These are phyloP conservation scores for Xylaria sp. DNA, from an alignment of 2,329 filamentous ascomycete species.

Conservation along the genomic window DNA sequence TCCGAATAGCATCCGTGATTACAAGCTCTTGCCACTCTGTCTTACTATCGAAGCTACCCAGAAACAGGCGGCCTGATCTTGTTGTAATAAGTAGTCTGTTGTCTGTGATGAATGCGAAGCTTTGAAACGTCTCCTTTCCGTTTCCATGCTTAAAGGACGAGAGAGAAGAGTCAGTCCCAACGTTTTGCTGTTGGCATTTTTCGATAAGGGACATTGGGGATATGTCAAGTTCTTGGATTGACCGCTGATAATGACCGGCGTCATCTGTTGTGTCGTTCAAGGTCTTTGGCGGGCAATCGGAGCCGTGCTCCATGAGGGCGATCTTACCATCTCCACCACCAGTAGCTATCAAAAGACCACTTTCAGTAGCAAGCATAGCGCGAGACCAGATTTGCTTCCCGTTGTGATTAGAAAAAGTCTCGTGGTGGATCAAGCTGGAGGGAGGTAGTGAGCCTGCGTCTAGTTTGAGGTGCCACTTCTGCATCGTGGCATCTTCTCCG, in stretches of 20 bases:
- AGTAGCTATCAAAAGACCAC: conserved; percentile 66
- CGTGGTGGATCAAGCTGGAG: conserved; percentile 60
- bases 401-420: conserved; percentile 72
- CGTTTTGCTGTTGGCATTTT: conserved; percentile 26
- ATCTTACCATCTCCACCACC: conserved; percentile 87
- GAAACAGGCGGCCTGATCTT: conserved; percentile 68
- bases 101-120: conserved; percentile 70
- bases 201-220: conserved; percentile 40
- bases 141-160: conserved; percentile 48
- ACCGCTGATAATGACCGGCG: not conserved
- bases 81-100: conserved; percentile 66
- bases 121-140: conserved; percentile 61
- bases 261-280: not conserved
- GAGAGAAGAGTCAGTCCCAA: conserved; percentile 1
- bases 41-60: conserved; percentile 52
- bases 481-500: conserved; percentile 83
- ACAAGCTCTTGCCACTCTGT: conserved; percentile 57
- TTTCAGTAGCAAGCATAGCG: conserved; percentile 52
- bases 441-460: conserved; percentile 1
- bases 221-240: conserved; percentile 34
- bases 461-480: conserved; percentile 73
- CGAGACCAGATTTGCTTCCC: conserved; percentile 94
- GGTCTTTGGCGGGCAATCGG: not conserved
- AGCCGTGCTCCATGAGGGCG: conserved; percentile 54
- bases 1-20: conserved; percentile 49